Evolutionary conservation across 768 basidiomycete species (phyloP).

Genomic region (Cystofilobasidium macerans): DNA sequence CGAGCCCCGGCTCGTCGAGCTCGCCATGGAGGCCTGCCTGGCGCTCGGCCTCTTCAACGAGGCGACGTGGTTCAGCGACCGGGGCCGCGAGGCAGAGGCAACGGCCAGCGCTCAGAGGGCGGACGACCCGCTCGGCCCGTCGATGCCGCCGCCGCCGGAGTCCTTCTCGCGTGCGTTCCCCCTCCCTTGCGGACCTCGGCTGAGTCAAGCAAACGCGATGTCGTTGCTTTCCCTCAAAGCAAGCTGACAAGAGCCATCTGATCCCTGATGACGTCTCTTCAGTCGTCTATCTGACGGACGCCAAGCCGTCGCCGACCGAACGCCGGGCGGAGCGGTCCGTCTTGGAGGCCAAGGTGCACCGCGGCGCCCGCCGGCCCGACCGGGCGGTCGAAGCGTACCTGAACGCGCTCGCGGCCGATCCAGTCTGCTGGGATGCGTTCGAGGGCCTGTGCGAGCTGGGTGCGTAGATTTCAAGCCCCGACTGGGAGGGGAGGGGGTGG

Average conservation of each 20-base stretch:
- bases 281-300: background rate
- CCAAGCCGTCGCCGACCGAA: slow-evolving; percentile 44
- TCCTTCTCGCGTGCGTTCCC: slow-evolving; percentile 1
- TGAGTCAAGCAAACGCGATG: too few relatives aligned
- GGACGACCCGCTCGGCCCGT: too few relatives aligned
- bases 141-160: background rate
- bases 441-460: slow-evolving; percentile 75
- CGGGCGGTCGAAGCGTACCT: slow-evolving; percentile 61
- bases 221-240: background rate
- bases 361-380: slow-evolving; percentile 66
- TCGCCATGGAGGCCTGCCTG: slow-evolving; percentile 66
- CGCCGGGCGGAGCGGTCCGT: slow-evolving; percentile 65
- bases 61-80: slow-evolving; percentile 1
- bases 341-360: slow-evolving; percentile 61
- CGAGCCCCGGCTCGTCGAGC: slow-evolving; percentile 43
- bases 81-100: too few relatives aligned
- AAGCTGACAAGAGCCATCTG: too few relatives aligned
- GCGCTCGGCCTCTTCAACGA: slow-evolving; percentile 47
- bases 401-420: slow-evolving; percentile 59
- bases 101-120: too few relatives aligned
- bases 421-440: slow-evolving; percentile 84
- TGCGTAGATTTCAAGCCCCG: slow-evolving; percentile 35
- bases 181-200: background rate
- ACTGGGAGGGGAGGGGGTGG: background rate
- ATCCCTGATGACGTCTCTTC: too few relatives aligned